These are phyloP conservation scores for Gynostemma pentaphyllum DNA, from an alignment of 306 rosid genomes.

Conservation along the genomic window DNA sequence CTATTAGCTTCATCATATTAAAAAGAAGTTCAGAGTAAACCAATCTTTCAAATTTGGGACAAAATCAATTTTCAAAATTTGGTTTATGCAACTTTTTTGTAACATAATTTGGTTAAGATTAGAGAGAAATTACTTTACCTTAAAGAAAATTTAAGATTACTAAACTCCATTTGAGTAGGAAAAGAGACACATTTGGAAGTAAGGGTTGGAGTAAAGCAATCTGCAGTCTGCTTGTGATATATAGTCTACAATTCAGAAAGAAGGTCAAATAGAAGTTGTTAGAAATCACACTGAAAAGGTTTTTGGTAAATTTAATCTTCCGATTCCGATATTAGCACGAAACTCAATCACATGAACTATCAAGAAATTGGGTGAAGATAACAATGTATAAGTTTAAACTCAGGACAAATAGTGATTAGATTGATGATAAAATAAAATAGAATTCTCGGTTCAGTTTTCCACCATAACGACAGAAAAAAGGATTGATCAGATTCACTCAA, in stretches of 20 bases:
- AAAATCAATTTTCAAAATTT: not conserved
- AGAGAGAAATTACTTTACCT: constrained; percentile 37
- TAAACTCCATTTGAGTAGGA: constrained; percentile 24
- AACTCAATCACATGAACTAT: too few relatives aligned
- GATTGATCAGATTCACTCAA: too few relatives aligned
- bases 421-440: too few relatives aligned
- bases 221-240: constrained; percentile 17
- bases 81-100: not conserved
- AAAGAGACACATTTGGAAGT: constrained; percentile 12
- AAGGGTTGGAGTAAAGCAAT: constrained; percentile 17
- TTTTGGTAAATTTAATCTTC: too few relatives aligned
- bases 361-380: too few relatives aligned
- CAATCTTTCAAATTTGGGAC: not conserved
- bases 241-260: constrained; percentile 21
- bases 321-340: too few relatives aligned
- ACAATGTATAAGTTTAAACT: too few relatives aligned
- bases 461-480: too few relatives aligned
- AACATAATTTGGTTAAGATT: not conserved
- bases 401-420: too few relatives aligned
- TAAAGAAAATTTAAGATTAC: constrained; percentile 10
- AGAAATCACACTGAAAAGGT: too few relatives aligned
- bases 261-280: not conserved
- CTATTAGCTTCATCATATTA: not conserved
- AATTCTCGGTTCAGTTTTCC: too few relatives aligned
- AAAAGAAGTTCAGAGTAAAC: not conserved